These are phyloP conservation scores for Escovopsis weberi DNA, from an alignment of 2,329 filamentous ascomycete genomes.

Conservation along the genomic window DNA sequence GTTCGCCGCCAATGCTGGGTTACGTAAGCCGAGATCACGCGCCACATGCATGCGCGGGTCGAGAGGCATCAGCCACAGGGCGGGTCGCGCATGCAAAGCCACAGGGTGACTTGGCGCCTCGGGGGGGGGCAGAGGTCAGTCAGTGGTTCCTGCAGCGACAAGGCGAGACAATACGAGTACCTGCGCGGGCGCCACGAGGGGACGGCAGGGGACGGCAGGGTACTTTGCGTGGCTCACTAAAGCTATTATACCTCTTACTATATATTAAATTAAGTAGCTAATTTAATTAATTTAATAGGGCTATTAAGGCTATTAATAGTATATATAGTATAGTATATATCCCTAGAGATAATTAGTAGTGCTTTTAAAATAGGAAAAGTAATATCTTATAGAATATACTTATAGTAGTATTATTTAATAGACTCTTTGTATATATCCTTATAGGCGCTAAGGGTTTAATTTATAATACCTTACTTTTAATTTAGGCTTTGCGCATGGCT, in stretches of 20 bases:
- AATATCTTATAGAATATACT: background rate
- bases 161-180: too few species aligned
- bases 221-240: too few species aligned
- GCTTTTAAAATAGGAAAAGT: background rate
- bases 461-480: background rate
- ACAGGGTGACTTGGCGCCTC: too few species aligned
- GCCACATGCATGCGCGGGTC: too few species aligned
- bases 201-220: too few species aligned
- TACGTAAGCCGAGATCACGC: too few species aligned
- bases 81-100: too few species aligned
- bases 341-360: background rate
- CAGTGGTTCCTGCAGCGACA: too few species aligned
- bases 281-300: background rate
- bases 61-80: too few species aligned
- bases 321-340: background rate
- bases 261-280: background rate
- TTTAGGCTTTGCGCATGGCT: background rate
- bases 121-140: too few species aligned
- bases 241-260: background rate
- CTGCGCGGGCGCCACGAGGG: too few species aligned
- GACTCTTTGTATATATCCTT: background rate
- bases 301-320: background rate
- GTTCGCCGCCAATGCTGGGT: too few species aligned
- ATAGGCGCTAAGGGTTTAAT: background rate
- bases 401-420: background rate